These are phyloP conservation scores for Trichoderma sp. DNA, from an alignment of 2,329 filamentous ascomycete genomes.

Conservation along the genomic window DNA sequence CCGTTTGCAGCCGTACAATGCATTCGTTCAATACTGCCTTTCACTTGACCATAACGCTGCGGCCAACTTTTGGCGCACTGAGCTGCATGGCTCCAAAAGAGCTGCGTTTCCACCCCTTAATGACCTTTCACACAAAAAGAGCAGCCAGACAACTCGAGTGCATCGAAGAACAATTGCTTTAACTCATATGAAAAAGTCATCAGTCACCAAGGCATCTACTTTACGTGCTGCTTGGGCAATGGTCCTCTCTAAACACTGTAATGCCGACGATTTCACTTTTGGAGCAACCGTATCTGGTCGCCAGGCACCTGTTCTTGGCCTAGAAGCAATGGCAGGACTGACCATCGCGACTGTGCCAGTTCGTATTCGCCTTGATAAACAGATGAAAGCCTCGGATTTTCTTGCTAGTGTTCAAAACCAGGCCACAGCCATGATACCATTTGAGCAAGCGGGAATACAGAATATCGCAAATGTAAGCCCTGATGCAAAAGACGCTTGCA, in stretches of 20 bases:
- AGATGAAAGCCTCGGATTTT: slow-evolving; percentile 10
- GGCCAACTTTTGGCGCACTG: slow-evolving; percentile 27
- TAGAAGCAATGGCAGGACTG: slow-evolving; percentile 29
- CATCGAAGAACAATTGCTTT: not conserved
- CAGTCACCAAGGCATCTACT: slow-evolving; percentile 28
- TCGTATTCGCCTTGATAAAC: slow-evolving; percentile 23
- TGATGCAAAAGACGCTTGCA: slow-evolving; percentile 16
- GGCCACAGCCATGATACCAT: slow-evolving; percentile 25
- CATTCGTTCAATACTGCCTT: slow-evolving; percentile 6
- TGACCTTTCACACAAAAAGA: not conserved
- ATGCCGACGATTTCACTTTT: slow-evolving; percentile 31
- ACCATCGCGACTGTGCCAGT: slow-evolving; percentile 30
- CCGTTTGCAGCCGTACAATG: slow-evolving; percentile 37
- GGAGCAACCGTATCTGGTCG: slow-evolving; percentile 33
- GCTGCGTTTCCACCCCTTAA: slow-evolving; percentile 18
- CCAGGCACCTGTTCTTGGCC: slow-evolving; percentile 26
- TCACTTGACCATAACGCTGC: slow-evolving; percentile 16
- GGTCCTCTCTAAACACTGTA: slow-evolving; percentile 29
- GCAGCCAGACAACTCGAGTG: not conserved
- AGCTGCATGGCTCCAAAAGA: slow-evolving; percentile 24
- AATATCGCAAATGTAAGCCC: slow-evolving; percentile 17
- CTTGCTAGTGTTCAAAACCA: slow-evolving; percentile 29
- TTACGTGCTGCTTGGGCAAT: slow-evolving; percentile 34
- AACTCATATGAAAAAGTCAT: not conserved
- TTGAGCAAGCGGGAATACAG: slow-evolving; percentile 25